phyloP scores from a whole-genome alignment of 768 basidiomycete genomes.

The Favolaschia claudopus region DNA sequence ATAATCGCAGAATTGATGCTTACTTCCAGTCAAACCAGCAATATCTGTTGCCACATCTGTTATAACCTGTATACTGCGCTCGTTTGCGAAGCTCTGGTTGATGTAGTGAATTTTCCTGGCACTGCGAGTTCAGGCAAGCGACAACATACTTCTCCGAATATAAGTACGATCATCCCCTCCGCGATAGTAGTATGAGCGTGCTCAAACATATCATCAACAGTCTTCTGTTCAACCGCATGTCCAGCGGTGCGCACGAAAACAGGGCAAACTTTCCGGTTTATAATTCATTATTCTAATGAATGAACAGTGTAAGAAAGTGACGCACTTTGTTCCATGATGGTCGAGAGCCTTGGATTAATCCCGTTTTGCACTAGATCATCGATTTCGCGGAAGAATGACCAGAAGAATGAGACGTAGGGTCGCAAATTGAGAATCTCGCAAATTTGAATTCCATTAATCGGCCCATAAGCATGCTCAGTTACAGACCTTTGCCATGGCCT shows the following conservation, averaged over 20 bases:
- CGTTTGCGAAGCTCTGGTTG: conserved; percentile 35
- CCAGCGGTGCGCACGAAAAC: conserved; percentile 26
- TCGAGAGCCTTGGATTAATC: conserved; percentile 35
- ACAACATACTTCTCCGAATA: conserved; percentile 35
- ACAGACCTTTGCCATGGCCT: conserved; percentile 38
- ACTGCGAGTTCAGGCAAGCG: neutral
- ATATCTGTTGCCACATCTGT: conserved; percentile 22
- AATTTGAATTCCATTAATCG: neutral
- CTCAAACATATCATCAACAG: conserved; percentile 33
- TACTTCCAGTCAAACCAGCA: conserved; percentile 24
- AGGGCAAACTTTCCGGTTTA: conserved; percentile 23
- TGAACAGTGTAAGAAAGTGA: neutral
- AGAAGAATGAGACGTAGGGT: conserved; percentile 34
- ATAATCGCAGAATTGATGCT: neutral
- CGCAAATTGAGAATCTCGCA: conserved; percentile 41
- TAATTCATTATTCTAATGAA: neutral
- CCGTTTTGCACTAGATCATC: conserved; percentile 37
- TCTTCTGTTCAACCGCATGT: neutral
- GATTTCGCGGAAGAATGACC: conserved; percentile 37
- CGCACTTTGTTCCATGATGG: conserved; percentile 30
- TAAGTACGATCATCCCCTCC: conserved; percentile 39
- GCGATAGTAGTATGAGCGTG: conserved; percentile 38
- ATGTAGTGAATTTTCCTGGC: neutral
- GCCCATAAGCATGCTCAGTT: neutral
- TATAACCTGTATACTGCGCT: conserved; percentile 23